Percentiles rank a stretch among this genome's conserved stretches.
Conservation (phyloP, 2,329 filamentous ascomycete genomes). For the Fusarium sulawesiense region DNA sequence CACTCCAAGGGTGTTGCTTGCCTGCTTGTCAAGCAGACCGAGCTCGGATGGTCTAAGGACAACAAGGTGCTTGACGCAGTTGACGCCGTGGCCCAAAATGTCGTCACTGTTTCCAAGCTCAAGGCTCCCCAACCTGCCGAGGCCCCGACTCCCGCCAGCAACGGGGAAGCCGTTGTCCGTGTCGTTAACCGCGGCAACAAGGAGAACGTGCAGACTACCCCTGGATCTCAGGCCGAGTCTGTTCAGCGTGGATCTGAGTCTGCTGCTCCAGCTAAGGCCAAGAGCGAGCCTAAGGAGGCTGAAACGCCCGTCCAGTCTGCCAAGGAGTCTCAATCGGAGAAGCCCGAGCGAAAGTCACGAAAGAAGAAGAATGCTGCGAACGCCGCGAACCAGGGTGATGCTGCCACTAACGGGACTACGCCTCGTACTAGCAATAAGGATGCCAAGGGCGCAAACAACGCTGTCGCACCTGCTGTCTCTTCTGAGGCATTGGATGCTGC, state of each 20-base stretch:
- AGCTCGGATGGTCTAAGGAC: conserved; percentile 91
- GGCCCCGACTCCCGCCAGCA: conserved; percentile 49
- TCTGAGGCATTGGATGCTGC: conserved; percentile 64
- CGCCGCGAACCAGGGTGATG: conserved; percentile 58
- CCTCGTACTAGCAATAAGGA: conserved; percentile 53
- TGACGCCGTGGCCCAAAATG: conserved; percentile 78
- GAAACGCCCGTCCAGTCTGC: conserved; percentile 56
- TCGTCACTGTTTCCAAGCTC: conserved; percentile 80
- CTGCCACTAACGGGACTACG: conserved; percentile 55
- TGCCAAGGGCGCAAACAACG: conserved; percentile 48
- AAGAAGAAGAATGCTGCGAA: conserved; percentile 73
- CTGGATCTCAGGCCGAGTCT: conserved; percentile 43
- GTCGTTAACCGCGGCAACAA: conserved; percentile 52
- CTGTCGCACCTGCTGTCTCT: conserved; percentile 49
- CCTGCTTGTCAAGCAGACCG: conserved; percentile 84
- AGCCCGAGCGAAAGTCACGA: conserved; percentile 68
- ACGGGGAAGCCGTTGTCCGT: conserved; percentile 50
- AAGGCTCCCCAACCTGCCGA: conserved; percentile 62
- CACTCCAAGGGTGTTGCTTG: conserved; percentile 97
- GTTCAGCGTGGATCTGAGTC: conserved; percentile 50
- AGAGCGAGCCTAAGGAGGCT: conserved; percentile 61
- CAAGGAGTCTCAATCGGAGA: conserved; percentile 62
- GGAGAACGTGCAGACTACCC: conserved; percentile 49
- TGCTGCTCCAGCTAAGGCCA: conserved; percentile 53
- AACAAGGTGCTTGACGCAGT: conserved; percentile 86